Conservation (phyloP, 345 rosid genomes). For the Lepidium africanum region DNA sequence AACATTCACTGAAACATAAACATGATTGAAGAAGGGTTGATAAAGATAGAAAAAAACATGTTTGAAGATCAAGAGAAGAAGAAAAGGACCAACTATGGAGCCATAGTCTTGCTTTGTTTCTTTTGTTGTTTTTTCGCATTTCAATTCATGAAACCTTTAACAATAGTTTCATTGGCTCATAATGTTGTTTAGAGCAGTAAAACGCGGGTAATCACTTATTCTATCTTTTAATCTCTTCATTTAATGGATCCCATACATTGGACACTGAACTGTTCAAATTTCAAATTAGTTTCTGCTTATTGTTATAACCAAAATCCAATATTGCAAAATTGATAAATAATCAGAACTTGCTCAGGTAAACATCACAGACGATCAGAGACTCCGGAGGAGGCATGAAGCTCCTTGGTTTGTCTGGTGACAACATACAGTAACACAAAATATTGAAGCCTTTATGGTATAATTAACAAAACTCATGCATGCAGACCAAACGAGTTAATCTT, state of each 20-base stretch:
- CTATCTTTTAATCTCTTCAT: too few relatives aligned
- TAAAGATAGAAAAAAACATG: not conserved
- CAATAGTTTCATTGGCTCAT: too few relatives aligned
- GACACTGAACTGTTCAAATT: too few relatives aligned
- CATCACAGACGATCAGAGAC: too few relatives aligned
- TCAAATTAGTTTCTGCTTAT: too few relatives aligned
- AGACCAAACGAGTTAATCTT: not conserved
- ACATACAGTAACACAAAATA: slow-evolving; percentile 47
- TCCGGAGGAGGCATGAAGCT: slow-evolving; percentile 77
- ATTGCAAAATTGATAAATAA: too few relatives aligned
- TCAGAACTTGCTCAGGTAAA: too few relatives aligned
- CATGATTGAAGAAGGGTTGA: not conserved
- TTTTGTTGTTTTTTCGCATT: not conserved
- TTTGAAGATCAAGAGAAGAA: not conserved
- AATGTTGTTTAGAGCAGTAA: too few relatives aligned
- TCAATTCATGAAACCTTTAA: not conserved
- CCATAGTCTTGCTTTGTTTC: not conserved
- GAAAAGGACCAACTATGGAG: slow-evolving; percentile 5
- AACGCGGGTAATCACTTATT: too few relatives aligned
- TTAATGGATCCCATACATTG: too few relatives aligned
- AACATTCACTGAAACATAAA: not conserved
- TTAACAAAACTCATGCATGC: not conserved
- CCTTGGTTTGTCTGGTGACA: slow-evolving; percentile 72
- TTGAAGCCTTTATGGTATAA: slow-evolving; percentile 55
- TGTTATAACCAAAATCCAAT: too few relatives aligned